Evolutionary conservation across 305 asterid genomes (phyloP).

Genomic region (Withania somnifera): DNA sequence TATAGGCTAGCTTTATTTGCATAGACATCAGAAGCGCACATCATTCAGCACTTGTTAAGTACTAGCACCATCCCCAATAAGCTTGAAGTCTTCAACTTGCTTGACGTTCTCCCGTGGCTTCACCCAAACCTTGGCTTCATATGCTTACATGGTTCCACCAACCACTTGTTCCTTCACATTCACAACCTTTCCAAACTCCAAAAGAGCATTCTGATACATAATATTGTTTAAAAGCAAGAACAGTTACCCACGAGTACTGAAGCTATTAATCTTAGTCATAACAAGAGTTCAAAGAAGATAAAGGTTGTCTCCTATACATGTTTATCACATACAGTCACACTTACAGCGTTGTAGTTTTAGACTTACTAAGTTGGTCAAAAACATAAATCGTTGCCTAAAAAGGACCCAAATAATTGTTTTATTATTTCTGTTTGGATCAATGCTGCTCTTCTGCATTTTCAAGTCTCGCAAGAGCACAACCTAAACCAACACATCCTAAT

Average conservation of each 20-base stretch:
- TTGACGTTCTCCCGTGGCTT: slow-evolving; percentile 27
- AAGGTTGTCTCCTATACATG: background rate
- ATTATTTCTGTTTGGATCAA: background rate
- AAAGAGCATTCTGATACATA: slow-evolving; percentile 28
- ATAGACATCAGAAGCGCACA: background rate
- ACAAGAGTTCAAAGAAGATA: background rate
- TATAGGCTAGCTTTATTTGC: slow-evolving; percentile 4
- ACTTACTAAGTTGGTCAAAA: background rate
- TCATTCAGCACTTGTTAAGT: background rate
- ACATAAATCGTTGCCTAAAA: background rate
- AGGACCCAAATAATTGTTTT: background rate
- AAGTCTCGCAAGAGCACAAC: background rate
- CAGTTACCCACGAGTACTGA: background rate
- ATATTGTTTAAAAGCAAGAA: background rate
- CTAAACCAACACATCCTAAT: background rate
- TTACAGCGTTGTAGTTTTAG: background rate
- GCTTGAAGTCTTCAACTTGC: slow-evolving; percentile 27
- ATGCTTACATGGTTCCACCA: slow-evolving; percentile 39
- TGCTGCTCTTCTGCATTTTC: background rate
- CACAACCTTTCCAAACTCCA: slow-evolving; percentile 39
- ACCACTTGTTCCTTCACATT: slow-evolving; percentile 49
- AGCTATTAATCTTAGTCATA: background rate
- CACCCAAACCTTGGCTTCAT: slow-evolving; percentile 40
- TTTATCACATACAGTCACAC: background rate
- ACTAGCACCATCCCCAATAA: slow-evolving; percentile 15